Conservation (phyloP, 2,329 filamentous ascomycete species). For the Fusarium sp. region DNA sequence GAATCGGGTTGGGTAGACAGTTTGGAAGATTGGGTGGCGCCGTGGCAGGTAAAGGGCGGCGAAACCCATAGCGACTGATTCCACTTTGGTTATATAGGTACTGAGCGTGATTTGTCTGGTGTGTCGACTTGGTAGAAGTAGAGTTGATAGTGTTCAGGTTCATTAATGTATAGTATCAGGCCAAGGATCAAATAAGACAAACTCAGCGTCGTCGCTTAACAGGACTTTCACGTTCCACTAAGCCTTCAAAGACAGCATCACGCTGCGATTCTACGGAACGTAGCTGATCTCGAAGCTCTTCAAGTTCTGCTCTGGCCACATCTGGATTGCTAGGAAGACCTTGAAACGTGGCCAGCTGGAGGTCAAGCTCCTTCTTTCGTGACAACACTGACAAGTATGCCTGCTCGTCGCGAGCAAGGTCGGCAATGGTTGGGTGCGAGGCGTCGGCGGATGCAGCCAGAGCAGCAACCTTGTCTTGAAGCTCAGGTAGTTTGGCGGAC, state of each 20-base stretch:
- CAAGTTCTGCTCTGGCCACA: conserved; percentile 76
- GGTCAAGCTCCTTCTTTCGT: conserved; percentile 68
- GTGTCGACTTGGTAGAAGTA: conserved; percentile 4
- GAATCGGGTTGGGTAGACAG: conserved; percentile 72
- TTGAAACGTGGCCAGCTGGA: conserved; percentile 72
- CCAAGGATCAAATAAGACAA: conserved; percentile 20
- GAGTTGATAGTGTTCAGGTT: conserved; percentile 2
- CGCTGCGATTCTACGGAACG: conserved; percentile 68
- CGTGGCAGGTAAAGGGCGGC: conserved; percentile 71
- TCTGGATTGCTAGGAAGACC: conserved; percentile 77
- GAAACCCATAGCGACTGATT: conserved; percentile 48
- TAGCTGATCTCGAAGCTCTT: conserved; percentile 72
- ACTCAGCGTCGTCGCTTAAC: conserved; percentile 52
- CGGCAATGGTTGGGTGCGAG: conserved; percentile 63
- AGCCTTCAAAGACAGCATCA: conserved; percentile 78
- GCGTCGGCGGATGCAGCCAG: conserved; percentile 49
- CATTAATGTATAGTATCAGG: conserved; percentile 35
- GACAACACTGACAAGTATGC: conserved; percentile 67
- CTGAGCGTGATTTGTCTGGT: conserved; percentile 13
- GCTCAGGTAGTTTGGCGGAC: conserved; percentile 72
- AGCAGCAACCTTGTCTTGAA: conserved; percentile 60
- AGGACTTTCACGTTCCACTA: conserved; percentile 72
- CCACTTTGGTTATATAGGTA: conserved; percentile 12
- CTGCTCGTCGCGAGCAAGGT: conserved; percentile 68
- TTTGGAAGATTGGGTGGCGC: conserved; percentile 78